A percentile compares a stretch with the other conserved stretches of the same genome.
Evolutionary conservation across 1,284 basidiomycete species (phyloP).

Genomic region (Rhodotorula sp.): DNA sequence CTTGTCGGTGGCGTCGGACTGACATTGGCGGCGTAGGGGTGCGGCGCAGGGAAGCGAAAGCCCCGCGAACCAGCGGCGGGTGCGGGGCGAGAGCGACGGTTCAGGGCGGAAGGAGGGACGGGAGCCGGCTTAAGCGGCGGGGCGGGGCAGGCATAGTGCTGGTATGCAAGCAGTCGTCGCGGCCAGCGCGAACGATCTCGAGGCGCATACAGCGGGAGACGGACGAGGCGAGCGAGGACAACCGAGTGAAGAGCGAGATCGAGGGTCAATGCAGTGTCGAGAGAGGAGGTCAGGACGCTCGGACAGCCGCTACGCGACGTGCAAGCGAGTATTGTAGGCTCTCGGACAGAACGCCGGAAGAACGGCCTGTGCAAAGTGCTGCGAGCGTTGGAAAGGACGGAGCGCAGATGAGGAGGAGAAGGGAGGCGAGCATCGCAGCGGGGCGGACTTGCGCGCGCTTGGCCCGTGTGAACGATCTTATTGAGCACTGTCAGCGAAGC

Average conservation of each 20-base stretch:
- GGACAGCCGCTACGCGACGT: too few relatives aligned
- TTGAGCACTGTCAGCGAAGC: too few relatives aligned
- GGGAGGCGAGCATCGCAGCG: too few relatives aligned
- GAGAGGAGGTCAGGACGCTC: too few relatives aligned
- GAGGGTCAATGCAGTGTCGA: too few relatives aligned
- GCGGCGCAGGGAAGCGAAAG: neutral
- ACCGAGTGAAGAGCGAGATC: neutral
- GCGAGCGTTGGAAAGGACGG: too few relatives aligned
- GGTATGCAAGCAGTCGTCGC: neutral
- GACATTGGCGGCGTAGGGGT: neutral
- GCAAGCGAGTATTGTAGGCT: too few relatives aligned
- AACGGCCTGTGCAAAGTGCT: too few relatives aligned
- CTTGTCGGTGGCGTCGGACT: neutral
- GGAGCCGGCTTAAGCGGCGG: neutral
- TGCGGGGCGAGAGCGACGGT: neutral
- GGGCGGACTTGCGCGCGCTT: too few relatives aligned
- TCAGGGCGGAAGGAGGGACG: neutral
- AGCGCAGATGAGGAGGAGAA: too few relatives aligned
- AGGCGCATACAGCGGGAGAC: neutral
- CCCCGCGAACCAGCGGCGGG: neutral
- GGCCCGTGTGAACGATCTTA: too few relatives aligned
- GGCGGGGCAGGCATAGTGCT: neutral
- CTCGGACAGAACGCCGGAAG: too few relatives aligned
- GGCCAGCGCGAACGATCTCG: neutral
- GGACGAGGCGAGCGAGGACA: neutral